phyloP scores from a whole-genome alignment of 805 yeast species.

The Candida berthetii region DNA sequence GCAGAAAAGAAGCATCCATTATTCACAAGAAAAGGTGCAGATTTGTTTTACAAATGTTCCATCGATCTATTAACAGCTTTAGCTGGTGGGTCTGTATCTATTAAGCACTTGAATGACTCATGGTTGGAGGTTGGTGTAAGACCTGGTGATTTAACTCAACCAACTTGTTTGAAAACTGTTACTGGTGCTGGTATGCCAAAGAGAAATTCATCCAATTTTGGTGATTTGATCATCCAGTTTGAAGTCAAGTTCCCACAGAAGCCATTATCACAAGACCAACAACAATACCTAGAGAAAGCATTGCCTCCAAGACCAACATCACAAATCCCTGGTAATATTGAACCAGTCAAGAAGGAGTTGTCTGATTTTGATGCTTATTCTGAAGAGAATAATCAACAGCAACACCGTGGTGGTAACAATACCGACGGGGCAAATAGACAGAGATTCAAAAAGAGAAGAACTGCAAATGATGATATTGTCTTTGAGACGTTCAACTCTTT shows the following conservation, averaged over 20 bases:
- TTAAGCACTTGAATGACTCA: slow-evolving; percentile 31
- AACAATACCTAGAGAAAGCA: slow-evolving; percentile 61
- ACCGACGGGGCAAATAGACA: not conserved
- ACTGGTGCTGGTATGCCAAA: slow-evolving; percentile 59
- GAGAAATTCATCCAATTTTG: slow-evolving; percentile 22
- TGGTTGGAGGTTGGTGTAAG: slow-evolving; percentile 31
- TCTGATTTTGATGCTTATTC: slow-evolving; percentile 49
- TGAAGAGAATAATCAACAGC: slow-evolving; percentile 16
- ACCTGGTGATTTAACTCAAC: slow-evolving; percentile 47
- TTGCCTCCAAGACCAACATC: slow-evolving; percentile 68
- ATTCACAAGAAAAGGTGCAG: slow-evolving; percentile 37
- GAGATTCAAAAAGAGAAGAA: slow-evolving; percentile 1
- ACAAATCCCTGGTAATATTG: slow-evolving; percentile 61
- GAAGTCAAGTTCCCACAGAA: slow-evolving; percentile 52
- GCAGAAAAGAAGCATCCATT: slow-evolving; percentile 26
- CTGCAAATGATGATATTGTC: slow-evolving; percentile 1
- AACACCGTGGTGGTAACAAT: not conserved
- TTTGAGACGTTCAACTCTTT: not conserved
- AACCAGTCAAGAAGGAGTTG: slow-evolving; percentile 71
- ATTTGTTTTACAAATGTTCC: slow-evolving; percentile 36
- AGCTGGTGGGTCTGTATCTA: slow-evolving; percentile 44
- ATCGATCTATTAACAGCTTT: slow-evolving; percentile 50
- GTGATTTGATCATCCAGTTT: slow-evolving; percentile 56
- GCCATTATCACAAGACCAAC: slow-evolving; percentile 64
- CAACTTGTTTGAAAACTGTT: slow-evolving; percentile 41